Evolutionary conservation across 78 protist genomes (phyloP).

Genomic region (Pigoraptor vietnamica): DNA sequence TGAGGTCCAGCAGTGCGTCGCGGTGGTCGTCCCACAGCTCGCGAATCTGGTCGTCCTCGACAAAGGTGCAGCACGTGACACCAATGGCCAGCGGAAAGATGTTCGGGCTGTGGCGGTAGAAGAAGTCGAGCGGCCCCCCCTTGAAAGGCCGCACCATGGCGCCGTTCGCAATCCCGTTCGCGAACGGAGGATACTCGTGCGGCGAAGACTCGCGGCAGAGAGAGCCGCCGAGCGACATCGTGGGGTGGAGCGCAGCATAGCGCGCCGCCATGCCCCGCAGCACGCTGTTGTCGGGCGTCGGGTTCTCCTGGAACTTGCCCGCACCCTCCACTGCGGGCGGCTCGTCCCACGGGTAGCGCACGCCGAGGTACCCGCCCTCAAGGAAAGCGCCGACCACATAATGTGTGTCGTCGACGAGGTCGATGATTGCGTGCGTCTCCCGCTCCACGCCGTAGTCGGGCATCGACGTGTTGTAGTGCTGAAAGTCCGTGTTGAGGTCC

Average conservation of each 20-base stretch:
- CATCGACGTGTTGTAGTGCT: background rate
- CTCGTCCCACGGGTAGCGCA: background rate
- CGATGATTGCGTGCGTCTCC: background rate
- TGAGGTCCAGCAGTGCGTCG: background rate
- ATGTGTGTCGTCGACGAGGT: background rate
- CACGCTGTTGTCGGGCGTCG: conserved; percentile 47
- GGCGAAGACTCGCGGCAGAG: background rate
- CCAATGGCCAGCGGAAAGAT: background rate
- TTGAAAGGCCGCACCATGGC: background rate
- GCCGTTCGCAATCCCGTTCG: background rate
- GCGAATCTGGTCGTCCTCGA: background rate
- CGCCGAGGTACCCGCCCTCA: background rate
- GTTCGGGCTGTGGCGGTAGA: background rate
- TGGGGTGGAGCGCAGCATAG: background rate
- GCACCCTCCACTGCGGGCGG: background rate
- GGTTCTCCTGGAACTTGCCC: conserved; percentile 4
- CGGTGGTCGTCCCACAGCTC: background rate
- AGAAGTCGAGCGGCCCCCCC: background rate
- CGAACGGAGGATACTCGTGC: background rate
- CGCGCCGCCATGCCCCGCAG: conserved; percentile 38
- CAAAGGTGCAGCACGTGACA: background rate
- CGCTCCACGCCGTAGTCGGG: background rate
- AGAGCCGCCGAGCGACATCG: background rate
- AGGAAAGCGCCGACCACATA: background rate
- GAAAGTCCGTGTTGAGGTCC: conserved; percentile 62